Conservation (phyloP, 352 stramenopile species). For the Phytophthora tubulina region DNA sequence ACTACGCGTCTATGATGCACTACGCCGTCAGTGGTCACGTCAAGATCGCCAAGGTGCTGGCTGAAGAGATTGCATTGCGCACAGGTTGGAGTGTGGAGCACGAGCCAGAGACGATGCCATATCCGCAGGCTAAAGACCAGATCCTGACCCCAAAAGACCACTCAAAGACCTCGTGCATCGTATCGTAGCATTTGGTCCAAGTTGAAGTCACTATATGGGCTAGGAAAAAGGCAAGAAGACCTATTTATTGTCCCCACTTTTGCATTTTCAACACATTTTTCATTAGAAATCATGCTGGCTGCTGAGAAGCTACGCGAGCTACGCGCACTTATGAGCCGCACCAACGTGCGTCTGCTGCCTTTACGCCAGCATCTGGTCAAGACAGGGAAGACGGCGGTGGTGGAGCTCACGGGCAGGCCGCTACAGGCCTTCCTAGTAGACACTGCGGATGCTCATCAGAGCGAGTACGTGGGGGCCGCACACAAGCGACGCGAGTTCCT, state of each 20-base stretch:
- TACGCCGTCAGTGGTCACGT: slow-evolving; percentile 86
- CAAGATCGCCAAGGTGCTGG: slow-evolving; percentile 81
- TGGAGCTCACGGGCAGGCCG: slow-evolving; percentile 51
- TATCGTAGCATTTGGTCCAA: slow-evolving; percentile 41
- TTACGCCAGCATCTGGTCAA: slow-evolving; percentile 71
- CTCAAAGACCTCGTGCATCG: slow-evolving; percentile 46
- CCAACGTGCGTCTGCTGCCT: slow-evolving; percentile 72
- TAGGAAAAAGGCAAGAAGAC: slow-evolving; percentile 31
- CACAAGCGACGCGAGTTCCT: slow-evolving; percentile 97
- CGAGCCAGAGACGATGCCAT: slow-evolving; percentile 71
- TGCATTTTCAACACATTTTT: slow-evolving; percentile 24
- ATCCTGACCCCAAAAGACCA: slow-evolving; percentile 78
- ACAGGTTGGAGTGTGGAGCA: slow-evolving; percentile 73
- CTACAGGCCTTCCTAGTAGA: slow-evolving; percentile 95
- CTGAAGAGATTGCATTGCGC: slow-evolving; percentile 74
- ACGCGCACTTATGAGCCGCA: slow-evolving; percentile 66
- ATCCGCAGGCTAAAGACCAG: slow-evolving; percentile 81
- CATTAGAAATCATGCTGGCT: slow-evolving; percentile 42
- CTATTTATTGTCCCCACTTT: slow-evolving; percentile 48
- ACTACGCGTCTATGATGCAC: slow-evolving; percentile 86
- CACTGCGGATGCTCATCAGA: slow-evolving; percentile 97
- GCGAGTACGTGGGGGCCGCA: slow-evolving; percentile 97
- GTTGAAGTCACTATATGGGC: slow-evolving; percentile 29
- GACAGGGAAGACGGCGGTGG: slow-evolving; percentile 20
- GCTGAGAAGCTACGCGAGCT: slow-evolving; percentile 74